Evolutionary conservation across 441 rosid genomes (phyloP), one percentile per base, ranked within the genome.

Genomic region (Erodium trifolium): DNA sequence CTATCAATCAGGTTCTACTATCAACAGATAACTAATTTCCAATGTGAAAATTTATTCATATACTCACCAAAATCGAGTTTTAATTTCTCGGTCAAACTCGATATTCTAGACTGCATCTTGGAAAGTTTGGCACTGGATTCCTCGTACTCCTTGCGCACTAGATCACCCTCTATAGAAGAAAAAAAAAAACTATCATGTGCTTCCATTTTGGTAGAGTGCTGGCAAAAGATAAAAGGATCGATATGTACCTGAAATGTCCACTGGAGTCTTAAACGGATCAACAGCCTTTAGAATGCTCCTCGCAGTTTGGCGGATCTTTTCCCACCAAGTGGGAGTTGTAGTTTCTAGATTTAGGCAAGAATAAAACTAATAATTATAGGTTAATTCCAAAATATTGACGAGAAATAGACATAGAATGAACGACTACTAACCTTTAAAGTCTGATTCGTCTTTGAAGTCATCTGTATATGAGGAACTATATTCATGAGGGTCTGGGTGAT

Each of bases 51-150:
- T 3, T 35, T 23, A 64, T 27, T 29, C 67, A 64, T 27, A 14
- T 12, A 64, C 97, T 77, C 73, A 92, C 99, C 99, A 79, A 85
- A 93, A 72, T 96, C 98, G 74, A 83, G 92, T 68, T 89, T 84
- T 63, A 87, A 83, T 87, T 93, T 92, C 72, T 86, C 75, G 1
- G 88, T 81, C 79, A 96, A 84, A 74, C 91, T 88, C 29, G 96
- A 86, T 75, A 93, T 87, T 82, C 87, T 88, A 13, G 97, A 91
- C 82, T 92, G 89, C 63, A 95, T 78, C 70, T 96, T 91, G 66
- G 93, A 78, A 77, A 96, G 79, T 79, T 88, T 96, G 67, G 82
- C 55, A 78, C 81, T 89, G 64, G 93, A 84, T 66, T 88, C 96
- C 65, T 96, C 94, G 45, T 90, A 96, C 76, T 93, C 97, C 82